Evolutionary conservation across 1,139 yeast species (phyloP), one percentile per base, ranked within the genome.

Genomic region (Taphrina betulina): DNA sequence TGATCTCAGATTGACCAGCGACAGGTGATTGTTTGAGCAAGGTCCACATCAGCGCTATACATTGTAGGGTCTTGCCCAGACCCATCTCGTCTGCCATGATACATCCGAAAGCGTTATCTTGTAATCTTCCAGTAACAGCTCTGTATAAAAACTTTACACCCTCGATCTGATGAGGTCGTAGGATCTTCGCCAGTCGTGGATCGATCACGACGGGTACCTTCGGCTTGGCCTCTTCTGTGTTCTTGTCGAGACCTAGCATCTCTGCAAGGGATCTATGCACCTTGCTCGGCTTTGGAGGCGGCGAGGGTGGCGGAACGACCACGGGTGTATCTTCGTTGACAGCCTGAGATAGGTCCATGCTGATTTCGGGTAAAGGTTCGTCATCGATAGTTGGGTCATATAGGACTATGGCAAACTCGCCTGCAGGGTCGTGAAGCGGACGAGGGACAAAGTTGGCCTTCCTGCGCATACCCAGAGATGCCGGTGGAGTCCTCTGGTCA

Each of bases 61-160:
- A 94, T 69, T 92, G 99, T 41, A 92, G 75, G 0, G 99, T 92
- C 68, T 92, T 92, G 23, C 98, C 98, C 43, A 92, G 75, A 1
- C 98, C 98, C 98, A 92, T 92, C 71, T 89, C 99, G 72, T 92
- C 99, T 0, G 99, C 99, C 98, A 92, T 92, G 56, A 92, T 94
- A 68, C 98, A 92, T 0, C 99, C 99, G 67, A 84, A 82, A 0
- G 97, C 97, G 40, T 82, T 76, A 1, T 89, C 80, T 66, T 89
- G 95, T 24, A 88, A 78, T 42, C 90, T 71, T 0, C 99, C 98
- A 0, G 96, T 79, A 0, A 95, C 88, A 69, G 97, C 90, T 59
- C 92, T 73, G 67, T 89, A 92, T 58, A 92, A 72, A 67, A 92
- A 92, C 68, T 86, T 80, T 31, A 92, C 96, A 61, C 99, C 99